Evolutionary conservation across 2,329 filamentous ascomycete species (phyloP).

Genomic region (Falciphora oryzae): DNA sequence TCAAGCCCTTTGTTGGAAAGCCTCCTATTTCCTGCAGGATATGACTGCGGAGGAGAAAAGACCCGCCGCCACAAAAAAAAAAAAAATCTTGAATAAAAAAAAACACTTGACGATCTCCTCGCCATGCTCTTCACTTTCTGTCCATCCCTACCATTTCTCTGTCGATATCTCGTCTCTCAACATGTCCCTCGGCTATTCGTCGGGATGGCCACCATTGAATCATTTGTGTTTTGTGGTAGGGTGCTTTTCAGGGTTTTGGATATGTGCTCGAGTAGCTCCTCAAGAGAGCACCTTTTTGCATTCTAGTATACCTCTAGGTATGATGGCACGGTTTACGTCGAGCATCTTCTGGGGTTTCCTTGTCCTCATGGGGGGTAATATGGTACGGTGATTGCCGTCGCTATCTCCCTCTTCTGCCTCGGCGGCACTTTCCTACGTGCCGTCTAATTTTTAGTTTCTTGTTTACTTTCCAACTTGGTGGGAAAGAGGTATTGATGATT

Average conservation of each 20-base stretch:
- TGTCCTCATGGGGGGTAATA: too few relatives aligned
- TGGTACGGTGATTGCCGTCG: too few relatives aligned
- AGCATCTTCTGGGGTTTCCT: too few relatives aligned
- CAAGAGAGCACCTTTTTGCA: background rate
- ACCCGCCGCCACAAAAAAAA: background rate
- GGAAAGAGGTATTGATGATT: too few relatives aligned
- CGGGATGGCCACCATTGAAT: background rate
- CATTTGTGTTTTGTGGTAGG: background rate
- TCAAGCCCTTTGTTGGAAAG: background rate
- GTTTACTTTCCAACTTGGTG: too few relatives aligned
- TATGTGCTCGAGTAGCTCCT: background rate
- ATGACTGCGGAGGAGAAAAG: background rate
- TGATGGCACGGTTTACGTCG: too few relatives aligned
- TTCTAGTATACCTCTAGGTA: too few relatives aligned
- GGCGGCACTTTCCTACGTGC: too few relatives aligned
- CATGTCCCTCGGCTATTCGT: background rate
- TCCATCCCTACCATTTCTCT: background rate
- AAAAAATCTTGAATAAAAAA: background rate
- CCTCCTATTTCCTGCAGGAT: background rate
- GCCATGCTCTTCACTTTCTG: too few relatives aligned
- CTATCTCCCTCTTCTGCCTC: too few relatives aligned
- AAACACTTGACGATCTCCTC: background rate
- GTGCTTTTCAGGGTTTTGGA: background rate
- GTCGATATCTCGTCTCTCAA: background rate
- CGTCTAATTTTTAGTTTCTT: too few relatives aligned